phyloP scores from a whole-genome alignment of 805 yeast species.

The Candida sonorensis region DNA sequence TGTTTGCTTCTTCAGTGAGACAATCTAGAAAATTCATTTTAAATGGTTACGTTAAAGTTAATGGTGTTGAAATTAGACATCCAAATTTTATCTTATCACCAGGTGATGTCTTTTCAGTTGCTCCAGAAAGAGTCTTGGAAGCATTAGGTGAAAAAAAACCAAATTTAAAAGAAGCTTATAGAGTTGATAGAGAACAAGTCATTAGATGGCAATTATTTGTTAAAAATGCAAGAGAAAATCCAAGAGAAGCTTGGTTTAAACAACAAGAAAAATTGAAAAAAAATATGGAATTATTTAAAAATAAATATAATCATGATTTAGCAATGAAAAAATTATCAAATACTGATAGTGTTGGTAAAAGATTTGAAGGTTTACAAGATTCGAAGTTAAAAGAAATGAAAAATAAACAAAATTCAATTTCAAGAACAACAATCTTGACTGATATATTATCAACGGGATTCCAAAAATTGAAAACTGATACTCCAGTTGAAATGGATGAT shows the following conservation, averaged over 20 bases:
- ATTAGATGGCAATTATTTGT: conserved; percentile 72
- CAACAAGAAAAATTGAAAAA: conserved; percentile 37
- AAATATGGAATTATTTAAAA: conserved; percentile 26
- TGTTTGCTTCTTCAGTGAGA: conserved; percentile 90
- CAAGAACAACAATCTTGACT: conserved; percentile 41
- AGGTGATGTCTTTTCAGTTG: conserved; percentile 83
- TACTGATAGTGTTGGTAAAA: conserved; percentile 20
- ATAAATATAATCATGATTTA: conserved; percentile 15
- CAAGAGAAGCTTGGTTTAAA: conserved; percentile 49
- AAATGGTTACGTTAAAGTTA: conserved; percentile 77
- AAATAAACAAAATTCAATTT: conserved; percentile 25
- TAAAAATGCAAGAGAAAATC: conserved; percentile 47
- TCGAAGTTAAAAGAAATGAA: conserved; percentile 31
- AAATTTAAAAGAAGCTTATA: conserved; percentile 55
- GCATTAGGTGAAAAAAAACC: conserved; percentile 89
- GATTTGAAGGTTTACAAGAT: conserved; percentile 21
- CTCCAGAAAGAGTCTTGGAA: conserved; percentile 75
- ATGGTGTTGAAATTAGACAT: conserved; percentile 70
- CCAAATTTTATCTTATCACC: conserved; percentile 73
- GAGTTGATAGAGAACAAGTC: conserved; percentile 66
- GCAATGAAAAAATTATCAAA: conserved; percentile 5
- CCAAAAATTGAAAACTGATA: conserved; percentile 16
- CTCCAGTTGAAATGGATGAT: conserved; percentile 26
- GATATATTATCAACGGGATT: conserved; percentile 31
- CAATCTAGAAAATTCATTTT: conserved; percentile 88